Evolutionary conservation across 2,329 filamentous ascomycete species (phyloP), one percentile per base, ranked within the genome.

Genomic region (Fusarium cyanostomum): DNA sequence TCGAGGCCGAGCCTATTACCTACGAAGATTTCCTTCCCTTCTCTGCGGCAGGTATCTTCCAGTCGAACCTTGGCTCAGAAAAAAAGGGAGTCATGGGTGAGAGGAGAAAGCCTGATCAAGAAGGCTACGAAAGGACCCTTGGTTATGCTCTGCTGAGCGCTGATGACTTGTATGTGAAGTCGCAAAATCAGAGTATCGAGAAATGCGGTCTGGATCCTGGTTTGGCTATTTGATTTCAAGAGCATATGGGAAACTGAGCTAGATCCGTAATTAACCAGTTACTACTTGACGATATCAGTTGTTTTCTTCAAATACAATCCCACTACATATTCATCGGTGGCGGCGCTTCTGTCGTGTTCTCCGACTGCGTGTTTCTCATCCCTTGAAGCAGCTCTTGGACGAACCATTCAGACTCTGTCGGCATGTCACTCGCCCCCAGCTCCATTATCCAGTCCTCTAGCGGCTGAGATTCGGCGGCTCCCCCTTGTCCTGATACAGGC

Each of bases 11-110:
- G 4, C 80, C 83, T 2, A 76, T 85, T 15, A 83, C 78, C 0
- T 85, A 85, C 53, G 83, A 85, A 55, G 83, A 85, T 51, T 85
- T 85, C 43, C 71, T 85, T 5, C 83, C 83, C 0, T 69, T 85
- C 2, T 83, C 81, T 2, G 83, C 82, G 0, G 82, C 81, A 0
- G 82, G 82, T 0, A 85, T 85, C 34, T 83, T 83, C 59, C 77
- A 77, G 34, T 82, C 80, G 0, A 83, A 82, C 16, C 64, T 81
- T 1, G 58, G 61, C 0, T 52, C 49, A 15, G 34, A 31, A 4
- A 51, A 50, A 7, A 26, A 26, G 1, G 30, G 54, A 0, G 16
- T 56, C 33, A n/a, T 5, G 9, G 15, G 3, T 21, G 7, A 6
- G 7, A 49, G 16, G 18, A 3, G 3, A 4, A 15, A 7, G 4